Percentiles rank a stretch among this genome's conserved stretches.
These are phyloP conservation scores for Paraglomus occultum DNA, from an alignment of 192 early-diverging fungal genomes.

Conservation along the genomic window DNA sequence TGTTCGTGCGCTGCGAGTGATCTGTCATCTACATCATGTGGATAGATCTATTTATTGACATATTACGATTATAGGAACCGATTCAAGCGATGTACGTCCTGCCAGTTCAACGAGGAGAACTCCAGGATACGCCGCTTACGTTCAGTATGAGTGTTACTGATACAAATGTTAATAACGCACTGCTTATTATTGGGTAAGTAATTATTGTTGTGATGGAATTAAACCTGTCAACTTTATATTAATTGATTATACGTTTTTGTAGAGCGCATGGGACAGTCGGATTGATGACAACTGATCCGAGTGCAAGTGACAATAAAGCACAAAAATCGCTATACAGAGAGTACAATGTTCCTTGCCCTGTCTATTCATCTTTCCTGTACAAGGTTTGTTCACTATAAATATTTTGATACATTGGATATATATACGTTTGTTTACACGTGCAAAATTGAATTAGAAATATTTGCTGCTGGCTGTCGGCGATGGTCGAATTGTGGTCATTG, in stretches of 20 bases:
- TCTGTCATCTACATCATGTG: background rate
- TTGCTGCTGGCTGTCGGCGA: conserved; percentile 16
- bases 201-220: background rate
- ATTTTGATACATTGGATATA: background rate
- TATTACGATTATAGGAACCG: conserved; percentile 12
- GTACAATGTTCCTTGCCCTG: conserved; percentile 19
- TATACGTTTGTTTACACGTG: background rate
- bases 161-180: background rate
- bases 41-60: background rate
- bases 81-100: conserved; percentile 21
- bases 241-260: background rate
- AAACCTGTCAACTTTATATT: background rate
- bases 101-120: background rate
- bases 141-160: background rate
- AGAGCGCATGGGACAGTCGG: conserved; percentile 8
- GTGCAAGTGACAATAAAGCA: background rate
- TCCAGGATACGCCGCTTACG: background rate
- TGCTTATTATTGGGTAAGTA: conserved; percentile 25
- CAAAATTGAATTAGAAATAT: conserved; percentile 8
- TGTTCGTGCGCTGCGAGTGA: background rate
- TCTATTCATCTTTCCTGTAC: conserved; percentile 12
- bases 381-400: background rate
- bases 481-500: conserved; percentile 9
- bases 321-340: conserved; percentile 6
- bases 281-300: background rate